Evolutionary conservation across 306 rosid species (phyloP).

Genomic region (barrel medic (Medicago truncatula)): DNA sequence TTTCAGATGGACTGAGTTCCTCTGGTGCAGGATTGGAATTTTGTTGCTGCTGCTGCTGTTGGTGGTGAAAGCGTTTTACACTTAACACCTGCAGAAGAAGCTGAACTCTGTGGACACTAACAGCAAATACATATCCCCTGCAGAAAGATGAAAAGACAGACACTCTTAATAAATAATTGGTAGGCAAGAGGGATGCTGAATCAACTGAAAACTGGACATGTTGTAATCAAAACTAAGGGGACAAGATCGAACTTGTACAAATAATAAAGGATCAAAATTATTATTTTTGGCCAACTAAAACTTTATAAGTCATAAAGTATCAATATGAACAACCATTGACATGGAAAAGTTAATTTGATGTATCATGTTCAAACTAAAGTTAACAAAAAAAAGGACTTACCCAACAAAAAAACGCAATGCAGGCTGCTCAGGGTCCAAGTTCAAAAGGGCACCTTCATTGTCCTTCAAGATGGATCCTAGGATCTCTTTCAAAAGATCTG

Average conservation of each 20-base stretch:
- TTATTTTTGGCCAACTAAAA: slow-evolving; percentile 12
- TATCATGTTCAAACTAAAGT: slow-evolving; percentile 2
- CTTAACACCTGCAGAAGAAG: slow-evolving; percentile 99
- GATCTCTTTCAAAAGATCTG: slow-evolving; percentile 90
- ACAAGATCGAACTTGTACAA: slow-evolving; percentile 8
- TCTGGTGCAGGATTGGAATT: slow-evolving; percentile 79
- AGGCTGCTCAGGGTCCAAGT: slow-evolving; percentile 99
- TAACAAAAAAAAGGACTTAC: slow-evolving; percentile 49
- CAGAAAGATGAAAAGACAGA: slow-evolving; percentile 47
- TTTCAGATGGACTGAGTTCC: slow-evolving; percentile 86
- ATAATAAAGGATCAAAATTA: slow-evolving; percentile 6
- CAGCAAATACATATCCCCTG: slow-evolving; percentile 99
- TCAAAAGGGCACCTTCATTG: slow-evolving; percentile 94
- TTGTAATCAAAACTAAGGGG: slow-evolving; percentile 20
- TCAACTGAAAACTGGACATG: neutral
- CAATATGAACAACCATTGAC: slow-evolving; percentile 3
- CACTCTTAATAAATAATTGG: neutral
- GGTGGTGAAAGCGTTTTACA: slow-evolving; percentile 97
- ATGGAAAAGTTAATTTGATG: neutral
- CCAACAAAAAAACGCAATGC: slow-evolving; percentile 98
- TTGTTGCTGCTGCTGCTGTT: slow-evolving; percentile 86
- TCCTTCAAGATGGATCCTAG: slow-evolving; percentile 96
- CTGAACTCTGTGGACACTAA: slow-evolving; percentile 97
- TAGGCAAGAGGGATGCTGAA: neutral
- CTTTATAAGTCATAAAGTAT: slow-evolving; percentile 14